Evolutionary conservation across 148 eudicot species (phyloP).

Genomic region (Heliamphora exappendiculata): DNA sequence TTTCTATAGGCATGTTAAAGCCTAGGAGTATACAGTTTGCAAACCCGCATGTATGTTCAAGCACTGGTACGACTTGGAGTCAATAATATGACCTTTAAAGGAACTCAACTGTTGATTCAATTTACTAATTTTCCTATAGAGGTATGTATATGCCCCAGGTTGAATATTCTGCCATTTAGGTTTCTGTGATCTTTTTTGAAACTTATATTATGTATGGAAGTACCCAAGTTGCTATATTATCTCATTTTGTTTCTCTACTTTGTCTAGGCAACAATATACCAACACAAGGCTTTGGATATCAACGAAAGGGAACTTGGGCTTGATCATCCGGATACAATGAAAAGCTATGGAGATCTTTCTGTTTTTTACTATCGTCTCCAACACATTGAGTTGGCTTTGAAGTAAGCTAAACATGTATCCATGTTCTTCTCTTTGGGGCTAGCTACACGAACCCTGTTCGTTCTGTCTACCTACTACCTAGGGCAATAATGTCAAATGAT

Average conservation of each 20-base stretch:
- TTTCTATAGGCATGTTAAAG: background rate
- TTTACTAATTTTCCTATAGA: background rate
- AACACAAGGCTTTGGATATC: constrained; percentile 95
- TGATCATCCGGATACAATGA: constrained; percentile 99
- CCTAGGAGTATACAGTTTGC: background rate
- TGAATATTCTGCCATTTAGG: background rate
- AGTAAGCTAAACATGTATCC: constrained; percentile 37
- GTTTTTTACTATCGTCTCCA: constrained; percentile 98
- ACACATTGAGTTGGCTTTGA: constrained; percentile 90
- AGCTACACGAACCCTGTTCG: background rate
- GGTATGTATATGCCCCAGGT: background rate
- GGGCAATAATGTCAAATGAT: background rate
- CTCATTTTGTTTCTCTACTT: constrained; percentile 6
- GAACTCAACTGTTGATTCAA: background rate
- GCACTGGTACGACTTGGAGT: background rate
- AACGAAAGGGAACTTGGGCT: constrained; percentile 98
- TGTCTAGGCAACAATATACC: constrained; percentile 87
- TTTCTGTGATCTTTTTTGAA: background rate
- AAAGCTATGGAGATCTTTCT: constrained; percentile 98
- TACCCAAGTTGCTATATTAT: background rate
- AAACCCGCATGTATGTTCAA: background rate
- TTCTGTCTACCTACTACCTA: background rate
- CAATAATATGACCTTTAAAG: background rate
- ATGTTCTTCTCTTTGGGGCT: background rate
- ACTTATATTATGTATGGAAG: background rate